phyloP scores from a whole-genome alignment of 805 yeast genomes.

The Candida alai region DNA sequence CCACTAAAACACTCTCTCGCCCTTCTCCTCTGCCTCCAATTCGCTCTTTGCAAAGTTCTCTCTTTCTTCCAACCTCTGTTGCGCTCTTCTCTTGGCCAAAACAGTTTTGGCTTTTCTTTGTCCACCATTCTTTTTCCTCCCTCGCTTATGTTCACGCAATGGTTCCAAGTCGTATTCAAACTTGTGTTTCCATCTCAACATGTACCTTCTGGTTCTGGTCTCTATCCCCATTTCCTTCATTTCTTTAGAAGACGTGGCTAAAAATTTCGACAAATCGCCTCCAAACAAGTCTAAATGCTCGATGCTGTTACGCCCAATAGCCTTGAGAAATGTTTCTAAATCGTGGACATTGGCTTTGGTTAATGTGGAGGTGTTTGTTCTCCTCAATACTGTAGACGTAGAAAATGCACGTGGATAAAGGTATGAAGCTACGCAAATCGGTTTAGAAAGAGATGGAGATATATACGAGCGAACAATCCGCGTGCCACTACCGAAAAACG shows the following conservation, averaged over 20 bases:
- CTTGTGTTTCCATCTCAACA: constrained; percentile 68
- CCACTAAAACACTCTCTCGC: constrained; percentile 37
- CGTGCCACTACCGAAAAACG: constrained; percentile 4
- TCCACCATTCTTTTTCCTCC: constrained; percentile 81
- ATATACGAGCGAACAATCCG: too few species aligned
- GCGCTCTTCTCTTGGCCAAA: constrained; percentile 56
- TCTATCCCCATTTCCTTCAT: constrained; percentile 80
- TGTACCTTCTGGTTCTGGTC: constrained; percentile 64
- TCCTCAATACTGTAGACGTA: constrained; percentile 17
- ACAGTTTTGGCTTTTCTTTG: constrained; percentile 67
- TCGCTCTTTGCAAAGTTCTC: constrained; percentile 35
- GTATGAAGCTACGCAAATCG: too few species aligned
- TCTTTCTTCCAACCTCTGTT: constrained; percentile 51
- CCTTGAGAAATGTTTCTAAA: constrained; percentile 65
- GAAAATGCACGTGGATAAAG: too few species aligned
- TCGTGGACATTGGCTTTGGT: constrained; percentile 51
- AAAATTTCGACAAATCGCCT: constrained; percentile 54
- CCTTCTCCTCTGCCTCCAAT: constrained; percentile 39
- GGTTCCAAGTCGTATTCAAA: constrained; percentile 53
- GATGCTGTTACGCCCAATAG: constrained; percentile 70
- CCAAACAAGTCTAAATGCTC: constrained; percentile 71
- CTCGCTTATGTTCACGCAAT: constrained; percentile 53
- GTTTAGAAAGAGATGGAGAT: too few species aligned
- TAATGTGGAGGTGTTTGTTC: constrained; percentile 50
- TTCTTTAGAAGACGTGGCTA: constrained; percentile 47